Base-by-base conservation (phyloP, 768 basidiomycete species). In the Leccinellum rugosiceps region DNA sequence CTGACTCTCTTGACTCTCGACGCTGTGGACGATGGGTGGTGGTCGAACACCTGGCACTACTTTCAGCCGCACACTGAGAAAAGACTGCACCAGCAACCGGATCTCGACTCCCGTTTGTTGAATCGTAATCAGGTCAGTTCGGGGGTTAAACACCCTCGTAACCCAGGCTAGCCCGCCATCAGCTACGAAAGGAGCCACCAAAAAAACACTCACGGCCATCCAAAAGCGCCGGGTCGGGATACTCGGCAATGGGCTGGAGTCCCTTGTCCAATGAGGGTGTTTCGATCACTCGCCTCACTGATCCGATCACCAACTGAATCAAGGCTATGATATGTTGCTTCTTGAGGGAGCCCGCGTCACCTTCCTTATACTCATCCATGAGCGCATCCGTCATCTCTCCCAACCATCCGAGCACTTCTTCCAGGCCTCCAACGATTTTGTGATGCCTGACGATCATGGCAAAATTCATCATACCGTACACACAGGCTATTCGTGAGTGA, bases 381-480 rank as follows among this genome's bases (percentile, higher is more conserved):
- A 96, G 76, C 2, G 70, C 62, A 7, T 72, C 66, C 3, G 82
- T 75, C 66, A 93, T 86, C 13, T 85, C 83, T 3, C 75, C 74
- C 41, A 90, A 73, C 87, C 93, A 94, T 2, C 73, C 75, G 14
- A 84, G 72, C 6, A 88, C 77, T 3, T 80, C 78, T 17, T 77
- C 65, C 10, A 92, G 62, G 26, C 68, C 67, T 41, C 63, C 61
- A 6, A 80, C 69, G 10, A 86, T 65, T 1, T 69, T 65, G 38
- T 84, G 80, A 30, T 83, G 81, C 21, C 81, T 77, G 65, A 86
- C 74, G 11, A 91, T 77, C 35, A 82, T 80, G 2, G 81, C 82
- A 46, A 92, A 79, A 66, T 87, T 83, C 78, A 86, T 84, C 67
- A 88, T 76, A 3, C 88, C 90, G 3, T 88, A 83, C 48, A 97